These are phyloP conservation scores for Begonia peltatifolia DNA, from an alignment of 306 rosid genomes.

Conservation along the genomic window DNA sequence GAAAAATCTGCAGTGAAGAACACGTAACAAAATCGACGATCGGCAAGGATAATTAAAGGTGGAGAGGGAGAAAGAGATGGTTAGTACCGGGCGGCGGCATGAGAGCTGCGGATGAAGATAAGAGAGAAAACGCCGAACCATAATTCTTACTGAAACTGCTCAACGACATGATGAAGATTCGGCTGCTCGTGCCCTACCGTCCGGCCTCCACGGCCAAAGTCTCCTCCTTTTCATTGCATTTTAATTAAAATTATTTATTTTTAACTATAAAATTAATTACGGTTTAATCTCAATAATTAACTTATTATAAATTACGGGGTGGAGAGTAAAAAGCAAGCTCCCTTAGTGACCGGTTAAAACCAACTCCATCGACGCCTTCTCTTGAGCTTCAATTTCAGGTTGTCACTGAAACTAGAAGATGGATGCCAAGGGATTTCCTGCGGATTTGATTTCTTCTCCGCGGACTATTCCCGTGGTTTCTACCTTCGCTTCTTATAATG, in stretches of 20 bases:
- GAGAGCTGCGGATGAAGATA: neutral
- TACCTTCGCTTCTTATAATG: slow-evolving; percentile 16
- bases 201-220: too few relatives aligned
- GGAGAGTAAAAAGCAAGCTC: too few relatives aligned
- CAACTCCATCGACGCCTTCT: too few relatives aligned
- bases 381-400: too few relatives aligned
- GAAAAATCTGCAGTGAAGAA: neutral
- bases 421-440: too few relatives aligned
- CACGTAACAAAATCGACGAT: neutral
- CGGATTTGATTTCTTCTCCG: slow-evolving; percentile 12
- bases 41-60: neutral
- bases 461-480: slow-evolving; percentile 51
- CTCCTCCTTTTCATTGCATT: too few relatives aligned
- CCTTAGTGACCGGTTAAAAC: too few relatives aligned
- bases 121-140: neutral
- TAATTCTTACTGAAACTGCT: neutral
- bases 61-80: neutral
- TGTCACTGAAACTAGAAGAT: too few relatives aligned
- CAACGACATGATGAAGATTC: neutral
- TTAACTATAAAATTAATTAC: too few relatives aligned
- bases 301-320: too few relatives aligned
- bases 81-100: neutral
- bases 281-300: too few relatives aligned
- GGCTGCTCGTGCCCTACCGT: neutral
- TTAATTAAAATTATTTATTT: too few relatives aligned